These are phyloP conservation scores for Syzygium oleosum DNA, from an alignment of 345 rosid species.

Conservation along the genomic window DNA sequence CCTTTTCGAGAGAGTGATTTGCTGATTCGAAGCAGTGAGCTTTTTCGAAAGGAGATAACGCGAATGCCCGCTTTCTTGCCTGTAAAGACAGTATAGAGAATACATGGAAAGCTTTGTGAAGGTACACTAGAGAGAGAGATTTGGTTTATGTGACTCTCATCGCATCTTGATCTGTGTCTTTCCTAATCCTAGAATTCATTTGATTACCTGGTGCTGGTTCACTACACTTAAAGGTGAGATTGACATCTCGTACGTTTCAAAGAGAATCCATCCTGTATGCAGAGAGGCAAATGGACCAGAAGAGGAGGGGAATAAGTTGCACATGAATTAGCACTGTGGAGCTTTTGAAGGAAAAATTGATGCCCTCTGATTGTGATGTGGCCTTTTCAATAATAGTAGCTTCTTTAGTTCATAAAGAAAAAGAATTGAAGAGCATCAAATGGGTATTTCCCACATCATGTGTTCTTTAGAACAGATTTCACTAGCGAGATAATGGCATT, in stretches of 20 bases:
- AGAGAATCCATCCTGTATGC: neutral
- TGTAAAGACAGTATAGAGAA: constrained; percentile 9
- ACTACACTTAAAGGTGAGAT: neutral
- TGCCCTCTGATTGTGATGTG: too few species aligned
- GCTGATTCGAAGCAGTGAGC: neutral
- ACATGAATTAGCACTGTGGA: neutral
- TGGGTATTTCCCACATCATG: neutral
- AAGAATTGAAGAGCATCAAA: neutral
- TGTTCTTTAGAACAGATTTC: neutral
- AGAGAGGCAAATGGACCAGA: neutral
- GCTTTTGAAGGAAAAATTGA: too few species aligned
- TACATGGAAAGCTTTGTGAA: neutral
- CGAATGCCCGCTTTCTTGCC: constrained; percentile 12
- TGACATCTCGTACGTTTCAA: neutral
- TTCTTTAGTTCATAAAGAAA: neutral
- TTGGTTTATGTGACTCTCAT: neutral
- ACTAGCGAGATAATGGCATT: neutral
- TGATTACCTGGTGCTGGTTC: neutral
- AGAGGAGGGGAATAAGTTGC: neutral
- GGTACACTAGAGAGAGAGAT: neutral
- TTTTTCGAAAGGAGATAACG: neutral
- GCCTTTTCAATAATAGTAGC: too few species aligned
- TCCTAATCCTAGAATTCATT: neutral
- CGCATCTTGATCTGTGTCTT: neutral
- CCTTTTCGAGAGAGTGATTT: neutral